Conservation (phyloP, 164 flowering plant species). For the Stephania japonica region DNA sequence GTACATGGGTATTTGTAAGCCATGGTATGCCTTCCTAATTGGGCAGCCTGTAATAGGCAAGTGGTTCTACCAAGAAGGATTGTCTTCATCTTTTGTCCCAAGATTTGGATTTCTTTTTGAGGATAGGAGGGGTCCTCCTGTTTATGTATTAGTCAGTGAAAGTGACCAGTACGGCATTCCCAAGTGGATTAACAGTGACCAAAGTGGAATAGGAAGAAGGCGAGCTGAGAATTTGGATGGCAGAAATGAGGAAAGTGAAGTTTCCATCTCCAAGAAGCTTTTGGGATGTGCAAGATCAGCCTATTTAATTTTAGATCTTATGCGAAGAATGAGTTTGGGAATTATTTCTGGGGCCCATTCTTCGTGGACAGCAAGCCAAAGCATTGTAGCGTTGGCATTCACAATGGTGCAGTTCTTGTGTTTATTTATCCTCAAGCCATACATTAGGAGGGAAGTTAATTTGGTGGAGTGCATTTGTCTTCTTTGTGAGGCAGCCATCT, state of each 20-base stretch:
- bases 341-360: constrained; percentile 38
- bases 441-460: constrained; percentile 42
- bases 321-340: constrained; percentile 40
- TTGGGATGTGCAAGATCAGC: constrained; percentile 44
- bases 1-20: constrained; percentile 6
- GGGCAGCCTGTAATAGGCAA: constrained; percentile 39
- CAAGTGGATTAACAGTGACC: constrained; percentile 34
- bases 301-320: constrained; percentile 46
- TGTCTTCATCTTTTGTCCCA: constrained; percentile 37
- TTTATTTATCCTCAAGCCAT: constrained; percentile 41
- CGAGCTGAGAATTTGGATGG: constrained; percentile 33
- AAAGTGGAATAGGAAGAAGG: constrained; percentile 49
- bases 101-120: constrained; percentile 51
- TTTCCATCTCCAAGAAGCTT: constrained; percentile 21
- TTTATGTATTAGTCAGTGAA: constrained; percentile 24
- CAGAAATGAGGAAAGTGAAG: constrained; percentile 29
- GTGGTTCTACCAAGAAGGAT: constrained; percentile 46
- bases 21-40: constrained; percentile 28
- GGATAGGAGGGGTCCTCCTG: constrained; percentile 44
- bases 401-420: constrained; percentile 40
- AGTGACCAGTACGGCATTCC: constrained; percentile 29
- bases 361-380: constrained; percentile 21
- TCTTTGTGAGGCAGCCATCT: constrained; percentile 45
- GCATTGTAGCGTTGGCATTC: constrained; percentile 31
- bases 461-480: constrained; percentile 45